These are phyloP conservation scores for Beauveria pseudobassiana DNA, from an alignment of 2,329 filamentous ascomycete species.

Conservation along the genomic window DNA sequence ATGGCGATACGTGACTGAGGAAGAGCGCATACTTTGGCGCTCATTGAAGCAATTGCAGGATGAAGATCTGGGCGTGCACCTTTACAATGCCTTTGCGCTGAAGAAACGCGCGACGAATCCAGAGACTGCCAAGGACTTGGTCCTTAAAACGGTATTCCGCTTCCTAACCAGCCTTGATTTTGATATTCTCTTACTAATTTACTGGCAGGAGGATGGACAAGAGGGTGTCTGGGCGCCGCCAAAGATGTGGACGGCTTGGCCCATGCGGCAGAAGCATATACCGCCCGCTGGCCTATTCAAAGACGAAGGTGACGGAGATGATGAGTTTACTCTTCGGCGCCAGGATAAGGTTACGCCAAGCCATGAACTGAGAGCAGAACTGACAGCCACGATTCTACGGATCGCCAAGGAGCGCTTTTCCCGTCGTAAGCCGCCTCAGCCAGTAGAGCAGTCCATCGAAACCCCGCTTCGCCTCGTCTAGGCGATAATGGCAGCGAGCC, in stretches of 20 bases:
- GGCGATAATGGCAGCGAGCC: conserved; percentile 5
- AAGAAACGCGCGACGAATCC: conserved; percentile 34
- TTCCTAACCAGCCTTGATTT: background rate
- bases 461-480: background rate
- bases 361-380: conserved; percentile 58
- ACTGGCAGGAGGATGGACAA: conserved; percentile 21
- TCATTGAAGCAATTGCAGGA: conserved; percentile 57
- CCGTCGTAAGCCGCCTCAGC: conserved; percentile 15
- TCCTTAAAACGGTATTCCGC: conserved; percentile 21
- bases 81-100: conserved; percentile 71
- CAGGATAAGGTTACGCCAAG: conserved; percentile 42
- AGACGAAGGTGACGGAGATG: conserved; percentile 37
- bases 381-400: conserved; percentile 59
- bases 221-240: conserved; percentile 41
- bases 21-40: conserved; percentile 54
- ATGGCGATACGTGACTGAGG: conserved; percentile 56
- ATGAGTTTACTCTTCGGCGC: conserved; percentile 43
- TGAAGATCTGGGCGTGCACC: conserved; percentile 63
- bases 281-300: conserved; percentile 49
- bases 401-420: conserved; percentile 59
- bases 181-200: background rate
- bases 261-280: conserved; percentile 54
- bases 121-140: conserved; percentile 21
- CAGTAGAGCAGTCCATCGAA: conserved; percentile 17
- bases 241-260: conserved; percentile 79